Conservation (phyloP, 176 grass and related monocot species). For the Alopecurus myosuroides region DNA sequence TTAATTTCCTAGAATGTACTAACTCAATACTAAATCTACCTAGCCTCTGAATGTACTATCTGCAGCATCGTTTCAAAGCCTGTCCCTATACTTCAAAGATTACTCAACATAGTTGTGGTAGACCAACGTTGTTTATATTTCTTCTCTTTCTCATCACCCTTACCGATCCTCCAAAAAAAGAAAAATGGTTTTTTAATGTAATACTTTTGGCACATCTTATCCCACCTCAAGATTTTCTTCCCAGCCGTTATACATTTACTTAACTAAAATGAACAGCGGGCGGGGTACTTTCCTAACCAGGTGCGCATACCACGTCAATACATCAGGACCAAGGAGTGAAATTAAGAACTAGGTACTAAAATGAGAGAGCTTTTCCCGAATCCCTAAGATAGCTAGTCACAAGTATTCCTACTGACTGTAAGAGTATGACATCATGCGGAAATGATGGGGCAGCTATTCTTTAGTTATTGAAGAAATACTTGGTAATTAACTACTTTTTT, state of each 20-base stretch:
- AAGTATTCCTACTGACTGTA: not conserved
- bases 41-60: not conserved
- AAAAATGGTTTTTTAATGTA: not conserved
- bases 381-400: not conserved
- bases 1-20: not conserved
- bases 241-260: not conserved
- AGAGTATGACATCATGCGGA: not conserved
- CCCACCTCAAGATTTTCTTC: not conserved
- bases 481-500: not conserved
- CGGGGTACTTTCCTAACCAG: not conserved
- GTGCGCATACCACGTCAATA: not conserved
- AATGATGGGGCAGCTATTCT: not conserved
- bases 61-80: not conserved
- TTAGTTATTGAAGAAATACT: conserved; percentile 15
- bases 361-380: not conserved
- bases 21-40: not conserved
- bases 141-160: not conserved
- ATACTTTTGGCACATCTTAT: not conserved
- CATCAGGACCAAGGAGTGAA: not conserved
- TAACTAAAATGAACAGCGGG: not conserved
- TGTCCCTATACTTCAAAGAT: not conserved
- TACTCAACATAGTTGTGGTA: not conserved
- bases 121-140: not conserved
- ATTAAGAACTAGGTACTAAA: not conserved
- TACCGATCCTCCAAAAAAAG: not conserved